Base-by-base conservation (phyloP, 2,329 filamentous ascomycete species). In the Neopestalotiopsis sp. region DNA sequence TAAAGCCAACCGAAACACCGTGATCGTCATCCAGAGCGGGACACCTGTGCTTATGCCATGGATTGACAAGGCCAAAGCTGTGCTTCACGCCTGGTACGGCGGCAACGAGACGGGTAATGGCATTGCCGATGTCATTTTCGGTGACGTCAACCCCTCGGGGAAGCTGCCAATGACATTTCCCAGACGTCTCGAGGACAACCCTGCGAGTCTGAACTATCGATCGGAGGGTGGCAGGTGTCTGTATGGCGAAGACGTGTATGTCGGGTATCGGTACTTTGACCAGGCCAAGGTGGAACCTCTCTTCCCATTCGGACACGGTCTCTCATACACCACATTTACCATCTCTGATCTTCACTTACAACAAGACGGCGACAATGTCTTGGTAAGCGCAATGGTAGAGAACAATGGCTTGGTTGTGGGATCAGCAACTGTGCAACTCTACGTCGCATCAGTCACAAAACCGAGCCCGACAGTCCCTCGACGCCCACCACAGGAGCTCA, bases 31-130 rank as follows among this genome's bases (percentile, higher is more conserved):
- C 76, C 93, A 95, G 74, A 93, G 91, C 0, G 93, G 93, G 38
- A 93, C 92, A 0, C 92, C 93, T 0, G 86, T 93, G 32, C 84
- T 86, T 66, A 91, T 94, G 90, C 91, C 91, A 0, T 93, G 91
- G 90, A 83, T 88, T 1, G 77, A 82, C 17, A 79, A 84, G 45
- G 86, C 88, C 1, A 78, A 81, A 6, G 88, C 90, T 1, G 82
- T 95, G 1, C 76, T 94, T 1, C 92, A 95, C 75, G 92, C 92
- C 6, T 95, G 93, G 92, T 95, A 94, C 75, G 92, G 92, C 70
- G 93, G 93, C 14, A 93, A 96, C 75, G 93, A 96, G 81, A 92
- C 91, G 5, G 93, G 93, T 4, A 94, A 95, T 75, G 91, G 90
- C 9, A 91, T 96, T 70, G 92, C 92, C 0, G 93, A 95, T 72